Base-by-base conservation (phyloP, 1,139 yeast species). In the Sugiyamaella grinbergsii region DNA sequence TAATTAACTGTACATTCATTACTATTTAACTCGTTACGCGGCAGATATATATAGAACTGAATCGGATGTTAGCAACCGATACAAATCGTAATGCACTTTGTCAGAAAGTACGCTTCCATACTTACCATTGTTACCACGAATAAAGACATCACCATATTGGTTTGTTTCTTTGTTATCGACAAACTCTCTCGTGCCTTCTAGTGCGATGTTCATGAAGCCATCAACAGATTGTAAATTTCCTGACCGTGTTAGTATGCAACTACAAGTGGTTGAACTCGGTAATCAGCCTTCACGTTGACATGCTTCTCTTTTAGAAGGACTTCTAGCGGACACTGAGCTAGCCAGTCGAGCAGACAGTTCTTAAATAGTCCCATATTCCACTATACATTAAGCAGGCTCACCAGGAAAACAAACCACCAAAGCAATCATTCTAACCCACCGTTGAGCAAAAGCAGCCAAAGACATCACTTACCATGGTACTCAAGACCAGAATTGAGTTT, bases 141-240 rank as follows among this genome's bases (percentile, higher is more conserved):
- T 81, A 68, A 93, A 94, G 16, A 91, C 94, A 68, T 93, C 98
- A 34, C 89, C 91, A 63, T 84, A 87, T 40, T 75, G 76, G 50
- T 77, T 79, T 53, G 82, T 81, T 46, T 77, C 73, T 47, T 73
- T 72, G 13, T 82, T 83, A 48, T 79, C 78, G 23, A 80, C 79
- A 43, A 73, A 72, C 66, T 93, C 98, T 47, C 79, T 76, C 3
- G 95, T 82, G 49, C 82, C 78, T 53, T 85, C 90, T 61, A 93
- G 76, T 4, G 93, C 95, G 50, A 93, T 85, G 70, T 94, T 94
- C 97, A 93, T 91, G 71, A 83, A 94, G 13, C 98, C 98, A 66
- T 93, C 99, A 51, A 93, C 91, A 44, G 96, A 87, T 61, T 88
- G 94, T 53, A 93, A 77, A 54, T 74, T 78, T 13, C 89, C 88